Percentiles rank a stretch among this genome's conserved stretches.
Conservation (phyloP, 441 rosid genomes). For the Populus hybrid region DNA sequence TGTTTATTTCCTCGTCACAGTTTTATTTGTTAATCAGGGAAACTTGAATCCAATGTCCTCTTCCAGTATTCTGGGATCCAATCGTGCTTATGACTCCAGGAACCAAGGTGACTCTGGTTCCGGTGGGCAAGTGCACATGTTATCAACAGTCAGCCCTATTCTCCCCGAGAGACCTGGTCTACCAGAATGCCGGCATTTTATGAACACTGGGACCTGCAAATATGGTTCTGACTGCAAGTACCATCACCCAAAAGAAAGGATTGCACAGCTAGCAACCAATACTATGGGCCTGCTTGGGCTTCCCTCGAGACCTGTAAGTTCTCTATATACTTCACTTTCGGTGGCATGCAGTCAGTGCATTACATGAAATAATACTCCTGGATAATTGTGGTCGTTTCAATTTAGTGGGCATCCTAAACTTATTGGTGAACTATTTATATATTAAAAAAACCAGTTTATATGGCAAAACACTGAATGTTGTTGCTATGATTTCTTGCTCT, state of each 20-base stretch:
- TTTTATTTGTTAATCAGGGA: constrained; percentile 31
- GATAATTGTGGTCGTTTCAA: neutral
- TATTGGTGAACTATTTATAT: neutral
- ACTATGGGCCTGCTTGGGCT: constrained; percentile 45
- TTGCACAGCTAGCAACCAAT: constrained; percentile 34
- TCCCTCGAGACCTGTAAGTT: constrained; percentile 72
- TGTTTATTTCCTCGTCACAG: neutral
- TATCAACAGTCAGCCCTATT: constrained; percentile 28
- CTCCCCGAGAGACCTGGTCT: constrained; percentile 64
- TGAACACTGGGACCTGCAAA: constrained; percentile 74
- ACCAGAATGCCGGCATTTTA: constrained; percentile 68
- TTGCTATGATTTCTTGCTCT: constrained; percentile 8
- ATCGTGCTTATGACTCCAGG: constrained; percentile 30
- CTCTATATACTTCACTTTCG: neutral
- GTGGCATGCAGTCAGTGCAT: neutral
- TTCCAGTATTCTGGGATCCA: constrained; percentile 35
- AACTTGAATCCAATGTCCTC: constrained; percentile 40
- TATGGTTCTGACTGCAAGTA: constrained; percentile 80
- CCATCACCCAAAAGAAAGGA: constrained; percentile 58
- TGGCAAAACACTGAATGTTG: neutral
- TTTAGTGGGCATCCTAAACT: neutral
- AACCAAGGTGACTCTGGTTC: constrained; percentile 38
- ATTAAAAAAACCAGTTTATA: neutral
- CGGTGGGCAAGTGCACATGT: constrained; percentile 33
- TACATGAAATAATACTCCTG: neutral